phyloP scores from a whole-genome alignment of 352 stramenopile species.

The Globisporangium ultimum region DNA sequence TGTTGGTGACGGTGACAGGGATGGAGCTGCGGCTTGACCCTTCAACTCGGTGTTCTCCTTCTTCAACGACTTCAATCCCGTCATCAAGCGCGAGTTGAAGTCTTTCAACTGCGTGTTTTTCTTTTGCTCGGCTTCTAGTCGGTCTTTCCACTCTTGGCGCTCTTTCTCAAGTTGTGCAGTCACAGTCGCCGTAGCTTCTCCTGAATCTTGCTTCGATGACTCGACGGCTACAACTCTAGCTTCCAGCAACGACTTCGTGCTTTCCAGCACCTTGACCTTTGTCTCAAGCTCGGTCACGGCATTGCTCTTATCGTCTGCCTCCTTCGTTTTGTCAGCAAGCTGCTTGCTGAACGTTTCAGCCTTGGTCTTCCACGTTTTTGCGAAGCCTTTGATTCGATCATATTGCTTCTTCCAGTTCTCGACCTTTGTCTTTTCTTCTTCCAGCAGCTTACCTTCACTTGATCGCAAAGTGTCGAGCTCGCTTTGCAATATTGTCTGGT shows the following conservation, averaged over 20 bases:
- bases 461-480: conserved; percentile 51
- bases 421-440: conserved; percentile 64
- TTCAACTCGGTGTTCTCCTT: conserved; percentile 79
- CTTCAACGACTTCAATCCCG: conserved; percentile 62
- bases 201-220: conserved; percentile 30
- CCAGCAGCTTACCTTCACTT: conserved; percentile 39
- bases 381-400: conserved; percentile 75
- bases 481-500: conserved; percentile 30
- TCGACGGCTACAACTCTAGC: conserved; percentile 39
- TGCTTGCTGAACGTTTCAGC: conserved; percentile 61
- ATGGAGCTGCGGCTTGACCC: conserved; percentile 28
- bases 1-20: neutral
- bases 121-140: conserved; percentile 65
- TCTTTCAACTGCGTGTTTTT: conserved; percentile 67
- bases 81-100: conserved; percentile 67
- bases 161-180: conserved; percentile 49
- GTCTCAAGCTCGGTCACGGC: conserved; percentile 33
- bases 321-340: conserved; percentile 66
- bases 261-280: conserved; percentile 31
- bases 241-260: conserved; percentile 45
- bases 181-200: conserved; percentile 23
- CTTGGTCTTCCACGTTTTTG: conserved; percentile 83
- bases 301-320: conserved; percentile 41
- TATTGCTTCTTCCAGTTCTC: conserved; percentile 77
- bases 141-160: conserved; percentile 45